Evolutionary conservation across 306 rosid species (phyloP).

Genomic region (Cucumis sativus): DNA sequence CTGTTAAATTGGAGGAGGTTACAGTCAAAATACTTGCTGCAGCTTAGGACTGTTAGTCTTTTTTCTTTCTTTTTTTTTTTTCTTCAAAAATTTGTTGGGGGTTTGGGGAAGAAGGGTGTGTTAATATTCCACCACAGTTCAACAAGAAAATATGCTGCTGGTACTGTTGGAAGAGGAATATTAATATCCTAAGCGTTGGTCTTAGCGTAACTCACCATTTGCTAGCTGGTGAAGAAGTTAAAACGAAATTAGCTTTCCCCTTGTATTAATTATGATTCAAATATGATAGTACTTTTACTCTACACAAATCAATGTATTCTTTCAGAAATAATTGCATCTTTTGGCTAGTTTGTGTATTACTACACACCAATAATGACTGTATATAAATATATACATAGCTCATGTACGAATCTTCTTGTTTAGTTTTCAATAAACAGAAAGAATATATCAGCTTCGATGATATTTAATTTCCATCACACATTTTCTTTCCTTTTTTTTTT

Average conservation of each 20-base stretch:
- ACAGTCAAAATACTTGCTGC: not conserved
- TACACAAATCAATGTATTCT: not conserved
- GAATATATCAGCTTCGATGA: not conserved
- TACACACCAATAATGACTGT: not conserved
- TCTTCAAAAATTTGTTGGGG: not conserved
- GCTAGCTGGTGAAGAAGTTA: not conserved
- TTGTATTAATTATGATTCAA: not conserved
- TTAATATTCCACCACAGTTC: not conserved
- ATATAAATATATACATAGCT: not conserved
- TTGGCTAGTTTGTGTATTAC: not conserved
- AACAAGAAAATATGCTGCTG: not conserved
- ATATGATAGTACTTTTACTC: not conserved
- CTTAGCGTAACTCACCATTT: not conserved
- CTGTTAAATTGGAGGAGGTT: not conserved
- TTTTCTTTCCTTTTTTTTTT: not conserved
- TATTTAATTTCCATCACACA: not conserved
- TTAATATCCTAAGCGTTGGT: not conserved
- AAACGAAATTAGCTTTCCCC: not conserved
- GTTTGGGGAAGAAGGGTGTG: not conserved
- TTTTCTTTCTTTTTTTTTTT: not conserved
- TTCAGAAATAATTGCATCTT: not conserved
- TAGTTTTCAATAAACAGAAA: slow-evolving; percentile 1
- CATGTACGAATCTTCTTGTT: not conserved
- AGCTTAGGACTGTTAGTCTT: not conserved
- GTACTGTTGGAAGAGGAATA: slow-evolving; percentile 2